Conservation (phyloP, 176 grass and related monocot species). For the Musa beccarii region DNA sequence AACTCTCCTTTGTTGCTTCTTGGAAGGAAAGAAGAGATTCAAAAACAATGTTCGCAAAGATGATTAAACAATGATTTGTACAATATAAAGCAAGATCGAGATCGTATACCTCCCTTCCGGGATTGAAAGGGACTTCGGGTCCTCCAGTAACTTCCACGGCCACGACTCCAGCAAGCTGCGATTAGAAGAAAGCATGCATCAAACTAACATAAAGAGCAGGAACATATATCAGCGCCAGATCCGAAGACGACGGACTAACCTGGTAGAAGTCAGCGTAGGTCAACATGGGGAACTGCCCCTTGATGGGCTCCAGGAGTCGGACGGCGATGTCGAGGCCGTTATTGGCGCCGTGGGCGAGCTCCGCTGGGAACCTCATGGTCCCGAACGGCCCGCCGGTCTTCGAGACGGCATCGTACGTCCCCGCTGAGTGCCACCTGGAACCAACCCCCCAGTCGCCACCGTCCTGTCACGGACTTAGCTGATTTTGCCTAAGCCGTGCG, state of each 20-base stretch:
- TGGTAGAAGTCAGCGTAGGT: conserved; percentile 18
- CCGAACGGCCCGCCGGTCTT: conserved; percentile 14
- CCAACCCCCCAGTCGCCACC: neutral
- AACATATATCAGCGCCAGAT: neutral
- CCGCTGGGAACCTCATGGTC: neutral
- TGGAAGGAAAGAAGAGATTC: no score
- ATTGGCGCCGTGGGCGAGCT: conserved; percentile 5
- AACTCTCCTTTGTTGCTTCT: no score
- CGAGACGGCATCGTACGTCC: neutral
- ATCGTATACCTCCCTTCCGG: conserved; percentile 4
- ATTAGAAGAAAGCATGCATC: no score
- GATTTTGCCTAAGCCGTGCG: no score
- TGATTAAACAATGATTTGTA: no score
- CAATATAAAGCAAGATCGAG: neutral
- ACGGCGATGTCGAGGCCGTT: conserved; percentile 3
- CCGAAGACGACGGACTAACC: neutral
- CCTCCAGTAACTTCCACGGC: conserved; percentile 17
- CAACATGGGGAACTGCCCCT: conserved; percentile 13
- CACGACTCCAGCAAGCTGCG: conserved; percentile 10
- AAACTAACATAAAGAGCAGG: neutral
- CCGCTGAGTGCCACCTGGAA: conserved; percentile 19
- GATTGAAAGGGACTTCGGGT: conserved; percentile 12
- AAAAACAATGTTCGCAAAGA: no score
- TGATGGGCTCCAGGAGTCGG: conserved; percentile 14
- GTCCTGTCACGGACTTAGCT: no score